These are phyloP conservation scores for Aspergillus carbonarius DNA, from an alignment of 2,329 filamentous ascomycete genomes.

Conservation along the genomic window DNA sequence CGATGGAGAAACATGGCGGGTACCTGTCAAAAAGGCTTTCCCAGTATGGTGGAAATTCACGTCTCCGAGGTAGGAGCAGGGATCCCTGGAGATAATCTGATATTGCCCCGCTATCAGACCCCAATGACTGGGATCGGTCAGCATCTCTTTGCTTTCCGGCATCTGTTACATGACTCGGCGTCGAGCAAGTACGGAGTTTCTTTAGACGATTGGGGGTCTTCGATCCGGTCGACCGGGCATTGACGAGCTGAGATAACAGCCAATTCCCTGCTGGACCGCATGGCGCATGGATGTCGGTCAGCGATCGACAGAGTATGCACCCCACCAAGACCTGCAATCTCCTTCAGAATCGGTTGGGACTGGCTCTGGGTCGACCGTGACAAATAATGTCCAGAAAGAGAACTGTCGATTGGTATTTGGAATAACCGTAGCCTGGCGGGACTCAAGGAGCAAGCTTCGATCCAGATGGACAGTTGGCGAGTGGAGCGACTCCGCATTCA, in stretches of 20 bases:
- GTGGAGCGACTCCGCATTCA: background rate
- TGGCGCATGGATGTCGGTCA: background rate
- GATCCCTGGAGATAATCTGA: too few species aligned
- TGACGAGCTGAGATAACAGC: background rate
- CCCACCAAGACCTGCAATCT: background rate
- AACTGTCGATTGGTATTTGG: too few species aligned
- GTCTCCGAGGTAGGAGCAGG: too few species aligned
- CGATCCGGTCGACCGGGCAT: background rate
- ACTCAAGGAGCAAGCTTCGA: too few species aligned
- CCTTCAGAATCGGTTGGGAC: too few species aligned
- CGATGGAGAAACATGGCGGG: background rate
- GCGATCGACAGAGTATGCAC: background rate
- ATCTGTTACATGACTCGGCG: background rate
- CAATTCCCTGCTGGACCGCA: background rate
- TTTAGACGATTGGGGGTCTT: too few species aligned
- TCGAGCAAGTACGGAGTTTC: background rate
- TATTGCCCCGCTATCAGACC: too few species aligned
- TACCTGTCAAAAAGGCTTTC: background rate
- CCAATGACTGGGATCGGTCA: background rate
- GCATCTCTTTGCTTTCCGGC: background rate
- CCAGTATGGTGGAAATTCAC: background rate
- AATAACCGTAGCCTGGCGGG: too few species aligned
- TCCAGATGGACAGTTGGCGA: background rate
- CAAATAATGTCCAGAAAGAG: conserved; percentile 13
- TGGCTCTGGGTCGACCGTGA: conserved; percentile 23